Conservation (phyloP, 495 filamentous ascomycete genomes). For the Cenococcum geophilum region DNA sequence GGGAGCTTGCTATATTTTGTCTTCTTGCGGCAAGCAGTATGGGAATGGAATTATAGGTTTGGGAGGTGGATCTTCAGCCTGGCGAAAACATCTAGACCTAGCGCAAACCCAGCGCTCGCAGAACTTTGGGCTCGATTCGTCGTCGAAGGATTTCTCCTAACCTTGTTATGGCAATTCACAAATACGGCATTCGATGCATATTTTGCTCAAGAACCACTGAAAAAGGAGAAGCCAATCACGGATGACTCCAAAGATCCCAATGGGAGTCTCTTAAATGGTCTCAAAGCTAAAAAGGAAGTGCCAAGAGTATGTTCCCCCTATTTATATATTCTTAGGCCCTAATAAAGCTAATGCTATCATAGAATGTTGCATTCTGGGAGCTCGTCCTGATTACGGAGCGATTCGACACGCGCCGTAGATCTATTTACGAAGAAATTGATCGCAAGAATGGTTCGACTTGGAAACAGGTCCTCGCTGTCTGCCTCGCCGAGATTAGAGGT, state of each 20-base stretch:
- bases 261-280: conserved; percentile 75
- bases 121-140: conserved; percentile 54
- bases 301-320: conserved; percentile 44
- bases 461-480: conserved; percentile 66
- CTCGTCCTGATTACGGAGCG: conserved; percentile 69
- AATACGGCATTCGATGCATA: conserved; percentile 73
- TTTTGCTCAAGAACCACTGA: conserved; percentile 72
- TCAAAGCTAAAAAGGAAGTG: conserved; percentile 67
- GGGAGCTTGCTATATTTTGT: conserved; percentile 20
- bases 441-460: conserved; percentile 71
- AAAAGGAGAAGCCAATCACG: conserved; percentile 76
- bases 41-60: conserved; percentile 13
- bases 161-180: conserved; percentile 64
- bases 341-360: not conserved
- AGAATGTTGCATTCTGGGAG: conserved; percentile 82
- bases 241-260: conserved; percentile 83
- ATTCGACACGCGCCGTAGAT: conserved; percentile 64
- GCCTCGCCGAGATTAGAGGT: conserved; percentile 58
- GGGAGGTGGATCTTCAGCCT: conserved; percentile 9
- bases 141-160: conserved; percentile 58
- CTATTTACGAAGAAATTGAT: conserved; percentile 85
- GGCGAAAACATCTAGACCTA: conserved; percentile 52
- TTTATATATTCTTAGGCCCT: not conserved
- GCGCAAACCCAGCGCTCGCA: conserved; percentile 21
- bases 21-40: conserved; percentile 18